Conservation (phyloP, 1,139 yeast genomes). For the Pneumocystis canis region DNA sequence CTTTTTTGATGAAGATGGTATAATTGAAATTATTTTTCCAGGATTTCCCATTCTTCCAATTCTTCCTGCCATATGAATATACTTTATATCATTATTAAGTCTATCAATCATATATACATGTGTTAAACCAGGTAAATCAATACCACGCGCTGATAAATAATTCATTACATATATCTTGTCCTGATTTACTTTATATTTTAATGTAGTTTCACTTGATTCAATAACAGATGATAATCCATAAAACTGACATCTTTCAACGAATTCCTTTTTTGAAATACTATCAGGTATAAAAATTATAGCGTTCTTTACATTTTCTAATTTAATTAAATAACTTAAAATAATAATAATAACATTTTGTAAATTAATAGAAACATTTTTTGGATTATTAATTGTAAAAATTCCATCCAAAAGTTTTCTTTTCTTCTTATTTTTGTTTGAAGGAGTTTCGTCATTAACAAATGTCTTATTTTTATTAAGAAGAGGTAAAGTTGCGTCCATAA, state of each 20-base stretch:
- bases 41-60: constrained; percentile 1
- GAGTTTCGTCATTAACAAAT: not conserved
- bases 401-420: not conserved
- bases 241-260: not conserved
- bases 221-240: not conserved
- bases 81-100: not conserved
- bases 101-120: not conserved
- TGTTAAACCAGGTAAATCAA: not conserved
- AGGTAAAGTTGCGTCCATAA: constrained; percentile 1
- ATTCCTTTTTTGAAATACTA: not conserved
- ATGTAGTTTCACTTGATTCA: not conserved
- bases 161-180: not conserved
- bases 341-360: not conserved
- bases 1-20: not conserved
- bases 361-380: not conserved
- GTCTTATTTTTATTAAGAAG: not conserved
- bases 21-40: constrained; percentile 3
- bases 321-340: not conserved
- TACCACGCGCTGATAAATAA: not conserved
- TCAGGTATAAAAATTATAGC: not conserved
- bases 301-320: not conserved
- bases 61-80: constrained; percentile 2
- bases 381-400: not conserved
- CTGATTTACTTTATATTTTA: not conserved
- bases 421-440: not conserved